These are phyloP conservation scores for Xylaria sp. DNA, from an alignment of 2,329 filamentous ascomycete genomes.

Conservation along the genomic window DNA sequence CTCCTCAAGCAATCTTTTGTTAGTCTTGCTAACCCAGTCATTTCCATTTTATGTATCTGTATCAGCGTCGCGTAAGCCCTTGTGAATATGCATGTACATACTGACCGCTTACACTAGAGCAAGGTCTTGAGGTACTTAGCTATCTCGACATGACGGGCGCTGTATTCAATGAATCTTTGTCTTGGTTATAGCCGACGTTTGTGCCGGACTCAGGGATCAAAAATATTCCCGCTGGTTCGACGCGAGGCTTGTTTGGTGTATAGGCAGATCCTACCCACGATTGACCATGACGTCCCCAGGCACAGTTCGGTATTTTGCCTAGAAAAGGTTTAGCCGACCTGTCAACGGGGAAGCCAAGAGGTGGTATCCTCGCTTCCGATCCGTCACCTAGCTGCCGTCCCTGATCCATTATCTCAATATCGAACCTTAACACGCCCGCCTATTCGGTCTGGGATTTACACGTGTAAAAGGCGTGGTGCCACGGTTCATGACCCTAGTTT, in stretches of 20 bases:
- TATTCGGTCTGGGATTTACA: background rate
- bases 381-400: background rate
- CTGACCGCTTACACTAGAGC: background rate
- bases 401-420: constrained; percentile 10
- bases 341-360: constrained; percentile 36
- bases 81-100: background rate
- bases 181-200: background rate
- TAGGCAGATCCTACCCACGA: constrained; percentile 7
- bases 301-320: constrained; percentile 45
- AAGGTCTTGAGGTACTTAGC: background rate
- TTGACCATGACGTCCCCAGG: background rate
- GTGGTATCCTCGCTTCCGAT: constrained; percentile 30
- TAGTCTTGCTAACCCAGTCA: background rate
- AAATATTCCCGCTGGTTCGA: constrained; percentile 1
- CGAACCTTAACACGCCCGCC: constrained; percentile 12
- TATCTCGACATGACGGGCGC: constrained; percentile 1
- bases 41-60: constrained; percentile 3
- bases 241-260: background rate
- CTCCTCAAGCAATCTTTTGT: background rate
- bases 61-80: background rate
- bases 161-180: background rate
- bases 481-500: constrained; percentile 11
- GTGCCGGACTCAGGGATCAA: background rate
- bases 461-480: constrained; percentile 12
- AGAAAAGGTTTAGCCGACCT: constrained; percentile 43